A percentile compares a stretch with the other conserved stretches of the same genome.
phyloP scores from a whole-genome alignment of 495 filamentous ascomycete species.

The Aspergillus biplanus region DNA sequence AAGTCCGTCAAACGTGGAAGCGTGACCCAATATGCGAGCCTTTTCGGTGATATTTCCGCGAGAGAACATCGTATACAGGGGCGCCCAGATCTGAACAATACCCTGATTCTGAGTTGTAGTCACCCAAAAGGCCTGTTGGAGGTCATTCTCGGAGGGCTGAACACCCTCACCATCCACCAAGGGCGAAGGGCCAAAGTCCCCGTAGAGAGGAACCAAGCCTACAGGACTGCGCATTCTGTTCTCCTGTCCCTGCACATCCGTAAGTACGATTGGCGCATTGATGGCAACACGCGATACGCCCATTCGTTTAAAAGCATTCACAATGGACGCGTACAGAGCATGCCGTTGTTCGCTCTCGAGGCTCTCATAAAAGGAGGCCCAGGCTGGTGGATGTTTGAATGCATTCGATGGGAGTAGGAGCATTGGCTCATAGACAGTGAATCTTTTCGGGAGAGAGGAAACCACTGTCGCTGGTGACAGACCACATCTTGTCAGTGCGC shows the following conservation, averaged over 20 bases:
- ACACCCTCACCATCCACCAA: slow-evolving; percentile 19
- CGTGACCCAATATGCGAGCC: slow-evolving; percentile 61
- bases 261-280: slow-evolving; percentile 66
- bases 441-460: slow-evolving; percentile 60
- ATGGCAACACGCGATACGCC: slow-evolving; percentile 70
- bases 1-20: slow-evolving; percentile 34
- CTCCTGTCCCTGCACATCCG: slow-evolving; percentile 36
- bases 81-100: slow-evolving; percentile 85
- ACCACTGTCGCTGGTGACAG: slow-evolving; percentile 27
- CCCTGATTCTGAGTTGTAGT: slow-evolving; percentile 73
- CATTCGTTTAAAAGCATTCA: slow-evolving; percentile 38
- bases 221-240: slow-evolving; percentile 72
- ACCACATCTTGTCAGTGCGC: slow-evolving; percentile 18
- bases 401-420: slow-evolving; percentile 65
- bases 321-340: slow-evolving; percentile 55
- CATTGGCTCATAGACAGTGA: slow-evolving; percentile 71
- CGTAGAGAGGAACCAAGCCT: slow-evolving; percentile 63
- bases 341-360: slow-evolving; percentile 33
- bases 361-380: slow-evolving; percentile 46
- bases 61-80: slow-evolving; percentile 88
- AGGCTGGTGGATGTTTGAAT: slow-evolving; percentile 51
- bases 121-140: slow-evolving; percentile 70
- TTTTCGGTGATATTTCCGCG: slow-evolving; percentile 91
- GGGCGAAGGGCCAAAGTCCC: slow-evolving; percentile 59
- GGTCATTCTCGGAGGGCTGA: slow-evolving; percentile 49